Base-by-base conservation (phyloP, 2,329 filamentous ascomycete genomes). In the Beauveria brongniartii region DNA sequence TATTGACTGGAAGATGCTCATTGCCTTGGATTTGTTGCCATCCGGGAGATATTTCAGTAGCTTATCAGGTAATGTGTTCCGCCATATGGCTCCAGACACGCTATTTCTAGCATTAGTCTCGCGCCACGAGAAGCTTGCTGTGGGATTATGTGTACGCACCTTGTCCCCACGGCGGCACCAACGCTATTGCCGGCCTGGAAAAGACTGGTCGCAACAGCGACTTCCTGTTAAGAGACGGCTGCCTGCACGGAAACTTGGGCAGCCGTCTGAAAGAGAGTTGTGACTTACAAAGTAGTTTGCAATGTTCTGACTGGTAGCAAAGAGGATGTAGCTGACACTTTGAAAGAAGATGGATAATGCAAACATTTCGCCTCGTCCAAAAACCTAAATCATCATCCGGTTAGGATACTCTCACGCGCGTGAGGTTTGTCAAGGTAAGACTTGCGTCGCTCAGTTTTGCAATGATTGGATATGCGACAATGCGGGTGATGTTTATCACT, bases 381-480 rank as follows among this genome's bases (percentile, higher is more conserved):
- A 85, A 5, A 84, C 73, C 70, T 71, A 24, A 1, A 20, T 12
- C 14, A 30, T 30, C 3, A 30, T 30, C 28, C 28, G 10, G 28
- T 30, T 51, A 22, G 37, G 5, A 30, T 10, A 34, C 30, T 12
- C 30, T 34, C 10, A 1, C 1, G 10, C 10, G 30, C 30, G 10
- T 34, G 10, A 34, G 5, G 5, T 30, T 30, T 12, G 5, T 54
- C 30, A 34, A 34, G n/a, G n/a, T 5, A 24, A 12, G 2, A 64
- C 62, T n/a, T 50, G 65, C 71, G 68, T 86, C 80, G 51, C 83
- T 77, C 26, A 85, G 74, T 67, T 86, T 86, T 30, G 83, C 82
- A 71, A 86, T 77, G 9, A 84, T 80, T 5, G 84, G 81, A 65
- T 84, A 84, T 8, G 81, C 77, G 3, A 83, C 79, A 26, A 82